Evolutionary conservation across 73 alveolate species (phyloP).

Genomic region (Urostyla sp.): DNA sequence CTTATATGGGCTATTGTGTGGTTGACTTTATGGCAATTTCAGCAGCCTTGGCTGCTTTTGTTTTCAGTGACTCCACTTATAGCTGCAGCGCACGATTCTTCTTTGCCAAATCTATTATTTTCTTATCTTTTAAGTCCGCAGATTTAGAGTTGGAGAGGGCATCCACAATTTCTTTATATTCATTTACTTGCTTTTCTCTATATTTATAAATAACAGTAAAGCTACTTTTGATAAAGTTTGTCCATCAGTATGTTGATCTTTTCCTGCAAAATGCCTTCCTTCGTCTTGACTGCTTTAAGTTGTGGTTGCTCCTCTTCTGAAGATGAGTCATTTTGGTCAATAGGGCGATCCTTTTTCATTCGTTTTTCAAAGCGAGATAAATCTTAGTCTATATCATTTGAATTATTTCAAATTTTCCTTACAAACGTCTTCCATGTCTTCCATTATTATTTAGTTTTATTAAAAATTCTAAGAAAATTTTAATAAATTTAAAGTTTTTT

Average conservation of each 20-base stretch:
- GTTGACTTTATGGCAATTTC: slow-evolving; percentile 50
- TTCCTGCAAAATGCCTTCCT: slow-evolving; percentile 22
- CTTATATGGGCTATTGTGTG: background rate
- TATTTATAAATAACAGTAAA: background rate
- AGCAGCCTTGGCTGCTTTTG: slow-evolving; percentile 74
- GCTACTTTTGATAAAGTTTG: slow-evolving; percentile 44
- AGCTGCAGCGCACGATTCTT: slow-evolving; percentile 59
- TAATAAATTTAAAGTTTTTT: too few relatives aligned
- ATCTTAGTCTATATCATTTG: slow-evolving; percentile 9
- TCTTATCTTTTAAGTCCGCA: slow-evolving; percentile 63
- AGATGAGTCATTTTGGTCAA: slow-evolving; percentile 23
- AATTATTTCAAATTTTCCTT: background rate
- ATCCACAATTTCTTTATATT: slow-evolving; percentile 54
- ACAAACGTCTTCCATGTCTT: slow-evolving; percentile 52
- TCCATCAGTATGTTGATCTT: slow-evolving; percentile 57
- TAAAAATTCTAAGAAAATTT: background rate
- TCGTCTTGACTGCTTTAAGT: slow-evolving; percentile 27
- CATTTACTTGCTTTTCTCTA: slow-evolving; percentile 53
- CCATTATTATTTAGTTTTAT: background rate
- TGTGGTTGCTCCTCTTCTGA: slow-evolving; percentile 18
- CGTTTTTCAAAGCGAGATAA: slow-evolving; percentile 34
- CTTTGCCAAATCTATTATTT: slow-evolving; percentile 64
- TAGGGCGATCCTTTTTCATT: background rate
- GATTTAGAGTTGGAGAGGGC: slow-evolving; percentile 28
- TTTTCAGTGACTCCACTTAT: slow-evolving; percentile 58